A percentile compares a stretch with the other conserved stretches of the same genome.
These are phyloP conservation scores for Tricladium varicosporioides DNA, from an alignment of 2,329 filamentous ascomycete genomes.

Conservation along the genomic window DNA sequence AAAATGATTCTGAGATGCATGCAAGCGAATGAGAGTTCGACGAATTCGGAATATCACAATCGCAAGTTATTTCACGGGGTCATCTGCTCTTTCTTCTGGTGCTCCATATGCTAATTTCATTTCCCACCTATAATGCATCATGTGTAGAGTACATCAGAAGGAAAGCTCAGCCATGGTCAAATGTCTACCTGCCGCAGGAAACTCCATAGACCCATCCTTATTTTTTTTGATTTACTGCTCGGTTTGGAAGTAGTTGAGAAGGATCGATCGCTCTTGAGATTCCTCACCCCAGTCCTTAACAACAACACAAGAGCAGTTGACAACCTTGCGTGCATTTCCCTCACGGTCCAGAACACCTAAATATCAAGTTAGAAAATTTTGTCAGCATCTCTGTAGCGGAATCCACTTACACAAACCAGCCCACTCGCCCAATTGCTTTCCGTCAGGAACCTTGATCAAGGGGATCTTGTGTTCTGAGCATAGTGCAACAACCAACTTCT, in stretches of 20 bases:
- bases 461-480: slow-evolving; percentile 99
- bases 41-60: background rate
- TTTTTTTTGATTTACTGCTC: slow-evolving; percentile 55
- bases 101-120: slow-evolving; percentile 32
- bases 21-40: slow-evolving; percentile 3
- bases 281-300: slow-evolving; percentile 99
- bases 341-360: slow-evolving; percentile 96
- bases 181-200: slow-evolving; percentile 31
- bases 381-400: slow-evolving; percentile 14
- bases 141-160: slow-evolving; percentile 33
- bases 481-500: slow-evolving; percentile 98
- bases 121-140: slow-evolving; percentile 31
- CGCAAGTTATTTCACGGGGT: too few species aligned
- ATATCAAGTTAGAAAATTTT: background rate
- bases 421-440: slow-evolving; percentile 99
- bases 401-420: slow-evolving; percentile 90
- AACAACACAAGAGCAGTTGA: slow-evolving; percentile 99
- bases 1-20: slow-evolving; percentile 24
- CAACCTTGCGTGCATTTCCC: slow-evolving; percentile 99
- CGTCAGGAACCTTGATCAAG: slow-evolving; percentile 99
- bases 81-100: too few species aligned
- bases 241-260: slow-evolving; percentile 99
- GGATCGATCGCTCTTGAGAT: slow-evolving; percentile 96
- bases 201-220: slow-evolving; percentile 26
- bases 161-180: slow-evolving; percentile 27